phyloP scores from a whole-genome alignment of 805 yeast genomes.

The Saturnispora sekii region DNA sequence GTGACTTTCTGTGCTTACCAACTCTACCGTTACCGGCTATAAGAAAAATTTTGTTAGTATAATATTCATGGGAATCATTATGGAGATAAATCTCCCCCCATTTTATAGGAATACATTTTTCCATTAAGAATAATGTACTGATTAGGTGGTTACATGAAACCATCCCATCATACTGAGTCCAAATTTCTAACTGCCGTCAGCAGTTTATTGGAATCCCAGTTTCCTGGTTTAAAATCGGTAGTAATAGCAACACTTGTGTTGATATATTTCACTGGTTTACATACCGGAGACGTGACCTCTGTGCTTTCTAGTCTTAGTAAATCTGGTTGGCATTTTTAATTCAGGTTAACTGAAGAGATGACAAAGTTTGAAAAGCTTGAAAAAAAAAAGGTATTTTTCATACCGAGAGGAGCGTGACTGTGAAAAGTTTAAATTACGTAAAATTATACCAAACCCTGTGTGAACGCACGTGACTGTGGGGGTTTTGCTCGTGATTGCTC shows the following conservation, averaged over 20 bases:
- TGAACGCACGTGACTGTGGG: conserved; percentile 4
- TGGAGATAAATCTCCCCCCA: conserved; percentile 9
- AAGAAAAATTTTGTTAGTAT: conserved; percentile 14
- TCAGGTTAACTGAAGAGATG: too few relatives aligned
- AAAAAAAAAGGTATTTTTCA: not conserved
- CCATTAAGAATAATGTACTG: too few relatives aligned
- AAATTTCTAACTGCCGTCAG: too few relatives aligned
- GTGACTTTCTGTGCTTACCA: conserved; percentile 99
- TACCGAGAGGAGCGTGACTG: conserved; percentile 3
- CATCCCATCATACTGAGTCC: too few relatives aligned
- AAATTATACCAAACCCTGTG: conserved; percentile 2
- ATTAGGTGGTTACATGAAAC: too few relatives aligned
- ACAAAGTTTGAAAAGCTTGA: too few relatives aligned
- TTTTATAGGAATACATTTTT: not conserved
- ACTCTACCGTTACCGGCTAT: conserved; percentile 99
- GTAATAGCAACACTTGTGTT: not conserved
- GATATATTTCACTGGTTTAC: conserved; percentile 26
- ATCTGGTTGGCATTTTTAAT: conserved; percentile 90
- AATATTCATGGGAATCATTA: conserved; percentile 7
- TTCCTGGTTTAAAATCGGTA: conserved; percentile 1
- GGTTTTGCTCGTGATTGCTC: not conserved
- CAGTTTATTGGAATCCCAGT: not conserved
- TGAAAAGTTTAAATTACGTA: not conserved
- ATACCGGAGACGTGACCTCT: conserved; percentile 99
- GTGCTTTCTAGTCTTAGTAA: conserved; percentile 99